Percentiles rank a stretch among this genome's conserved stretches.
phyloP scores from a whole-genome alignment of 495 filamentous ascomycete species.

The Aspergillus taichungensis region DNA sequence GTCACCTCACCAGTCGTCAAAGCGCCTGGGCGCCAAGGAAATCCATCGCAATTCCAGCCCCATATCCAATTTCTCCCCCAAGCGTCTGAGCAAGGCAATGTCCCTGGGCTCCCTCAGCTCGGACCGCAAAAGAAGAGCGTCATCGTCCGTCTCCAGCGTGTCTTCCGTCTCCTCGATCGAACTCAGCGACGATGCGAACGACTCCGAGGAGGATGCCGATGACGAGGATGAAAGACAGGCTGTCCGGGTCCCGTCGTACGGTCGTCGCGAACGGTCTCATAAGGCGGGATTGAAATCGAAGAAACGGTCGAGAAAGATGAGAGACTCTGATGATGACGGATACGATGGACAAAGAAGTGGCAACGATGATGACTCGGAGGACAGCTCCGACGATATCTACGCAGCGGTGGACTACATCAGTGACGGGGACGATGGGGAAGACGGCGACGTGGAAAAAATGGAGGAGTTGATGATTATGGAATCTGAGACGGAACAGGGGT shows the following conservation, averaged over 20 bases:
- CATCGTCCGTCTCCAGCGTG: conserved; percentile 35
- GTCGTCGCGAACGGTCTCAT: conserved; percentile 25
- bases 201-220: conserved; percentile 41
- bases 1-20: conserved; percentile 26
- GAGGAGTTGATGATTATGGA: conserved; percentile 67
- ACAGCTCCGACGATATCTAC: conserved; percentile 57
- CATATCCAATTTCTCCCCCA: conserved; percentile 16
- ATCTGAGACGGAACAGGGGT: conserved; percentile 38
- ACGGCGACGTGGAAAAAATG: conserved; percentile 58
- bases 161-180: conserved; percentile 35
- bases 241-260: conserved; percentile 45
- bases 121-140: conserved; percentile 33
- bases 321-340: conserved; percentile 55
- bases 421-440: conserved; percentile 63
- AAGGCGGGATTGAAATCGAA: conserved; percentile 37
- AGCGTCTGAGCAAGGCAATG: conserved; percentile 21
- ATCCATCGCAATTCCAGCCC: conserved; percentile 17
- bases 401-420: conserved; percentile 69
- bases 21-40: conserved; percentile 18
- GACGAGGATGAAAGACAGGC: conserved; percentile 43
- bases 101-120: conserved; percentile 10
- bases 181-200: conserved; percentile 31
- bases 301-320: conserved; percentile 31
- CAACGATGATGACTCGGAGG: conserved; percentile 24
- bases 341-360: conserved; percentile 47